Base-by-base conservation (phyloP, 495 filamentous ascomycete species). In the Podospora pseudoanserina region DNA sequence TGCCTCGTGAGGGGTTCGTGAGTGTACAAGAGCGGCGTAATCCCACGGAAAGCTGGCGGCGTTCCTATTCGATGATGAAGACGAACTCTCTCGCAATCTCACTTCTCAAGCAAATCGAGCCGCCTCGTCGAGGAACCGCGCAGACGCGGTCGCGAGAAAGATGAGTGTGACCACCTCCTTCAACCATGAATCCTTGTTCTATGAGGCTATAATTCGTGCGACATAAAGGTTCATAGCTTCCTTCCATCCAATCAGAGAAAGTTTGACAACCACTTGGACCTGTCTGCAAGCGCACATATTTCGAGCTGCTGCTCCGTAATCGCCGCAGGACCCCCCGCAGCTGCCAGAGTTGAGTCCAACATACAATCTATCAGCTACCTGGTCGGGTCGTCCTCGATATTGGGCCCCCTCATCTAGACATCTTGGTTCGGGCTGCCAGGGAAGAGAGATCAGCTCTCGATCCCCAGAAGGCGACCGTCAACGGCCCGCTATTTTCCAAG, bases 131-230 rank as follows among this genome's bases (percentile, higher is more conserved):
- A 49, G 39, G 39, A 49, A 49, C 39, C 39, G 39, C 39, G 39
- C 39, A 49, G 39, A 49, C 39, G 39, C 39, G 39, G 39, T 2
- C 39, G 39, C 39, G 39, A 49, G 15, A 13, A 11, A 49, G 39
- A 49, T 11, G 68, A 67, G 63, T 59, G 65, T n/a, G 66, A 58
- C 66, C 68, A 32, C 67, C 68, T 60, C 69, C 68, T 65, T 59
- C 70, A 65, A 64, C 58, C 23, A 9, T 13, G 7, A 7, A 75
- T 71, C 74, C 74, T 65, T 76, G 72, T 49, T 44, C 49, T 23
- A 66, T 58, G 67, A 70, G 57, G 68, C 68, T 73, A 74, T 76
- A 76, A 34, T 59, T 68, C 57, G 72, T 65, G 66, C 61, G 57
- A 65, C 66, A 60, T n/a, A n/a, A 28, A 63, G 55, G 60, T 70